These are phyloP conservation scores for Suillus variegatus DNA, from an alignment of 768 basidiomycete genomes.

Conservation along the genomic window DNA sequence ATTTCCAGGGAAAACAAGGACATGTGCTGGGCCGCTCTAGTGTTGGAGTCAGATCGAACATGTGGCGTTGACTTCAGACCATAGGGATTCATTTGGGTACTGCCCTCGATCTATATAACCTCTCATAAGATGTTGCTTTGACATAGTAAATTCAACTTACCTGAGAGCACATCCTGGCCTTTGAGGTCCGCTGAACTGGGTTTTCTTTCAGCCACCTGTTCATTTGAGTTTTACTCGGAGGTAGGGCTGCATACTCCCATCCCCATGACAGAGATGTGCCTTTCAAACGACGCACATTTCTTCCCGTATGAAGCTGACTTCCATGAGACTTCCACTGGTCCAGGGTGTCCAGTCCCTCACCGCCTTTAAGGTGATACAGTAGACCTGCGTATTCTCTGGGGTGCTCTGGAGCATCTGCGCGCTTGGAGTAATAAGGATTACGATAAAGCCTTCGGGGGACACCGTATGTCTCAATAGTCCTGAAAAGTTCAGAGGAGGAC, in stretches of 20 bases:
- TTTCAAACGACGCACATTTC: constrained; percentile 8
- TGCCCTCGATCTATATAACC: constrained; percentile 59
- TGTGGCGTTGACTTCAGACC: constrained; percentile 63
- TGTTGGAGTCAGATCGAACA: constrained; percentile 37
- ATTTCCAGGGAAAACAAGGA: constrained; percentile 81
- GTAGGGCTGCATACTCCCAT: constrained; percentile 80
- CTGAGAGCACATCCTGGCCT: constrained; percentile 48
- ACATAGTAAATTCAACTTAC: constrained; percentile 30
- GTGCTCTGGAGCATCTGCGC: constrained; percentile 65
- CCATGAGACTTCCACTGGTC: constrained; percentile 54
- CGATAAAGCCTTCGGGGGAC: constrained; percentile 67
- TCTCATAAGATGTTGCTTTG: not conserved
- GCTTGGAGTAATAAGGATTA: constrained; percentile 78
- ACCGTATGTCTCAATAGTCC: constrained; percentile 45
- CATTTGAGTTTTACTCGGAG: constrained; percentile 61
- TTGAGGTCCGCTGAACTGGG: constrained; percentile 17
- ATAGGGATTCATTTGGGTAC: constrained; percentile 73
- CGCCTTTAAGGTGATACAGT: constrained; percentile 69
- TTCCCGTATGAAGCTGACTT: constrained; percentile 7
- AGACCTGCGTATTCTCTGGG: constrained; percentile 80
- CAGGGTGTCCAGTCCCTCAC: constrained; percentile 54
- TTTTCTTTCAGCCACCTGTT: constrained; percentile 51
- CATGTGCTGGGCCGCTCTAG: constrained; percentile 73
- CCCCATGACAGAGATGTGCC: constrained; percentile 46
- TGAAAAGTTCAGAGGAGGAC: constrained; percentile 44